These are phyloP conservation scores for Trichosporon sp. DNA, from an alignment of 1,284 basidiomycete species.

Conservation along the genomic window DNA sequence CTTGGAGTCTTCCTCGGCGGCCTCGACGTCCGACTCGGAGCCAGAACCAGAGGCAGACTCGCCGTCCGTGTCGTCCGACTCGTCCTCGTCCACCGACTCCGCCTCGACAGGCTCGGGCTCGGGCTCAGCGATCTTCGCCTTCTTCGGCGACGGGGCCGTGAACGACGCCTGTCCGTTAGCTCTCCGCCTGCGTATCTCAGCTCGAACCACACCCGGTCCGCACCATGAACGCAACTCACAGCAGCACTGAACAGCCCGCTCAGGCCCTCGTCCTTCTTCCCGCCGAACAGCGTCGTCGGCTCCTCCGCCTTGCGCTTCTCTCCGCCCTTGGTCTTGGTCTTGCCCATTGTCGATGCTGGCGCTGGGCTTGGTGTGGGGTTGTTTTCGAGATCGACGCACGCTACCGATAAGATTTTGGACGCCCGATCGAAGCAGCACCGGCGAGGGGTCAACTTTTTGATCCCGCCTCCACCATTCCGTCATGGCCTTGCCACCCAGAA, in stretches of 20 bases:
- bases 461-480: neutral
- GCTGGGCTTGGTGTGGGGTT: neutral
- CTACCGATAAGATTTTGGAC: neutral
- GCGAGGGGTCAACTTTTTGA: neutral
- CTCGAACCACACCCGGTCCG: neutral
- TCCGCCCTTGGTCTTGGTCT: neutral
- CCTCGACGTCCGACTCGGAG: constrained; percentile 15
- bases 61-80: constrained; percentile 23
- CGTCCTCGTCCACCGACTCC: constrained; percentile 9
- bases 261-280: constrained; percentile 8
- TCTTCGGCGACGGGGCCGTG: constrained; percentile 2
- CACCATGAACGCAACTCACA: too few relatives aligned
- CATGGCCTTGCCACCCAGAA: neutral
- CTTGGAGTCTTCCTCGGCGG: constrained; percentile 19
- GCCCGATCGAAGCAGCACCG: neutral
- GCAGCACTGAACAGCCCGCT: neutral
- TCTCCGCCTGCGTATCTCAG: neutral
- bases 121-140: constrained; percentile 8
- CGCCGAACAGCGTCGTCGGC: neutral
- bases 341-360: neutral
- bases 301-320: constrained; percentile 1
- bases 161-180: neutral
- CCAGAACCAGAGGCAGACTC: constrained; percentile 7
- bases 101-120: constrained; percentile 18
- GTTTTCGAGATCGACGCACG: neutral